phyloP scores from a whole-genome alignment of 139 green algal species.

The Chlorella ohadii region DNA sequence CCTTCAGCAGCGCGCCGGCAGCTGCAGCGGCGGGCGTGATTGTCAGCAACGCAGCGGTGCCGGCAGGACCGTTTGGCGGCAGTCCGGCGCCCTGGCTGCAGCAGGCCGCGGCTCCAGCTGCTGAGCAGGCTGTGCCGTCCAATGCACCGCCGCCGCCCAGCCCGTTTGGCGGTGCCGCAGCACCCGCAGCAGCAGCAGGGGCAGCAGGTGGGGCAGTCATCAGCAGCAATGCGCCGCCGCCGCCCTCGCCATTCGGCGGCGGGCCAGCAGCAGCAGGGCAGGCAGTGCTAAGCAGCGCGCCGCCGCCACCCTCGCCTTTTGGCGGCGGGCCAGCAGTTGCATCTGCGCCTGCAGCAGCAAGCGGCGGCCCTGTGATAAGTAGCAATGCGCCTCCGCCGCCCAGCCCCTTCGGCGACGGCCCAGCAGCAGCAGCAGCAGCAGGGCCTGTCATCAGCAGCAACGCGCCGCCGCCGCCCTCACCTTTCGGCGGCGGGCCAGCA shows the following conservation, averaged over 20 bases:
- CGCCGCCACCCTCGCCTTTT: neutral
- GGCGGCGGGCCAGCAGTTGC: neutral
- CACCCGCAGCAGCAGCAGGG: neutral
- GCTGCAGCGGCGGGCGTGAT: neutral
- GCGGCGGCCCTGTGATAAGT: neutral
- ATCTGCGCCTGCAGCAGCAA: neutral
- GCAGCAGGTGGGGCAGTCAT: neutral
- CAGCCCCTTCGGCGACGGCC: neutral
- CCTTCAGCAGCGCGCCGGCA: neutral
- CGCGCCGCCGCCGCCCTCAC: neutral
- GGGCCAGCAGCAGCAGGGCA: neutral
- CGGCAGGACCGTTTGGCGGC: neutral
- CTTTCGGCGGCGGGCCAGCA: neutral
- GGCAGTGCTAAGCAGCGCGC: neutral
- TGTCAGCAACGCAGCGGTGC: neutral
- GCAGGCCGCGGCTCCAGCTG: neutral
- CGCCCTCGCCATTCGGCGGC: neutral
- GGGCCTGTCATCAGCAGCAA: too few relatives aligned
- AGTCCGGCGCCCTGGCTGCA: neutral
- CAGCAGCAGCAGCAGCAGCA: too few relatives aligned
- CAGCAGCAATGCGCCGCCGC: neutral
- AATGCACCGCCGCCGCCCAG: neutral
- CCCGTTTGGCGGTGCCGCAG: neutral
- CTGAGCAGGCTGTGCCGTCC: neutral
- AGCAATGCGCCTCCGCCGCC: neutral